Evolutionary conservation across 176 grass and related monocot species (phyloP).

Genomic region (Triticum turgidum): DNA sequence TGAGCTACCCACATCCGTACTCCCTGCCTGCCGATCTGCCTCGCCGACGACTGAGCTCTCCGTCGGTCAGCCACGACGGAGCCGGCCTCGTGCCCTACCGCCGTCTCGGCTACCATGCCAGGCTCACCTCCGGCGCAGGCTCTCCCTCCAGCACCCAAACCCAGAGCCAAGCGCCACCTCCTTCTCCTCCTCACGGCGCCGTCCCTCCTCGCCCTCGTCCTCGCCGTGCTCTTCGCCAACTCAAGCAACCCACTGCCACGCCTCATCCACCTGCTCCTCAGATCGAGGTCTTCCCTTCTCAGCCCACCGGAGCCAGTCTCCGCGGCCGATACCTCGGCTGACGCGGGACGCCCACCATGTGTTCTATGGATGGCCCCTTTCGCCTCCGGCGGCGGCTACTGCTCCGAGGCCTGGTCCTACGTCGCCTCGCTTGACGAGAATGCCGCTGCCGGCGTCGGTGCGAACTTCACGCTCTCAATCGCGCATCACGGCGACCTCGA

Average conservation of each 20-base stretch:
- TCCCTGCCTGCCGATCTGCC: background rate
- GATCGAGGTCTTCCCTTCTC: background rate
- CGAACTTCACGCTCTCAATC: constrained; percentile 42
- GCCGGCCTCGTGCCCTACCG: background rate
- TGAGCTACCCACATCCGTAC: background rate
- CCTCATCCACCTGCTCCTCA: constrained; percentile 16
- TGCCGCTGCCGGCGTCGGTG: background rate
- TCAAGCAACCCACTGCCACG: constrained; percentile 24
- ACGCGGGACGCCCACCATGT: constrained; percentile 54
- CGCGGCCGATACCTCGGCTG: background rate
- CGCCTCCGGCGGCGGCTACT: constrained; percentile 66
- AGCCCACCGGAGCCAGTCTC: background rate
- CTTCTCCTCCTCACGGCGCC: constrained; percentile 23
- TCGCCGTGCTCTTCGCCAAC: constrained; percentile 32
- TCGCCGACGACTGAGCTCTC: background rate
- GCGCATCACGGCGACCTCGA: constrained; percentile 61
- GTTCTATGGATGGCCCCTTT: constrained; percentile 87
- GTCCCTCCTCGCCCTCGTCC: constrained; percentile 26
- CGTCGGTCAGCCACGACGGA: background rate
- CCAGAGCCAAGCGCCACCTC: background rate
- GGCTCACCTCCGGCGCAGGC: background rate
- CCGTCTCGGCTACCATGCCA: constrained; percentile 17
- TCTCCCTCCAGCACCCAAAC: background rate
- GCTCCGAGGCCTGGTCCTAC: constrained; percentile 83
- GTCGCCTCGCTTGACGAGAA: constrained; percentile 32